Evolutionary conservation across 441 rosid species (phyloP).

Genomic region (Brassica balearica): DNA sequence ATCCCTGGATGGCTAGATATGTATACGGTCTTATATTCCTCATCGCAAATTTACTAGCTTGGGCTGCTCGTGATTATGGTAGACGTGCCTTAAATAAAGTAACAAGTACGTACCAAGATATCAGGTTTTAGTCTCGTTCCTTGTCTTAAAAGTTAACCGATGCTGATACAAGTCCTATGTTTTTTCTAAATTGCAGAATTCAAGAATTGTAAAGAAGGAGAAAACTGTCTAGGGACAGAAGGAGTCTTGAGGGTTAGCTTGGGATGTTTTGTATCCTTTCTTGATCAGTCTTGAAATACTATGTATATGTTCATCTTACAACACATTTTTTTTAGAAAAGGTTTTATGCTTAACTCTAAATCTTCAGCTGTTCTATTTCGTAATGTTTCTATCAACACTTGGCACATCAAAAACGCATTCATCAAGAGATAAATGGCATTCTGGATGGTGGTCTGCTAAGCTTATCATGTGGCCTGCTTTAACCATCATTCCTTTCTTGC

Average conservation of each 20-base stretch:
- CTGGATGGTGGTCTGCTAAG: slow-evolving; percentile 95
- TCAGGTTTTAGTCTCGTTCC: slow-evolving; percentile 19
- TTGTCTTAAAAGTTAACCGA: slow-evolving; percentile 28
- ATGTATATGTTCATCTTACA: slow-evolving; percentile 11
- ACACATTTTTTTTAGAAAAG: not conserved
- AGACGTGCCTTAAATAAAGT: slow-evolving; percentile 61
- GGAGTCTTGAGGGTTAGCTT: slow-evolving; percentile 96
- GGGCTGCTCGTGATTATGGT: slow-evolving; percentile 92
- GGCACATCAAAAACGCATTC: slow-evolving; percentile 67
- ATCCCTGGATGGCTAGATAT: slow-evolving; percentile 98
- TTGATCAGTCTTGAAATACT: slow-evolving; percentile 25
- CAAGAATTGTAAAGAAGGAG: slow-evolving; percentile 70
- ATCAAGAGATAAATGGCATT: slow-evolving; percentile 86
- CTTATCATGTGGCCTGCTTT: slow-evolving; percentile 66
- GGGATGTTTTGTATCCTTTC: slow-evolving; percentile 96
- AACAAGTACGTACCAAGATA: slow-evolving; percentile 60
- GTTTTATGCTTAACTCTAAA: slow-evolving; percentile 50
- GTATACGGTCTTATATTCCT: slow-evolving; percentile 84
- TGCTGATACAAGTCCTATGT: slow-evolving; percentile 21
- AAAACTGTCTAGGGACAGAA: slow-evolving; percentile 83
- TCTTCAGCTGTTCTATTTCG: slow-evolving; percentile 65
- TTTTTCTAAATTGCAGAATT: slow-evolving; percentile 57
- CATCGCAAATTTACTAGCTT: slow-evolving; percentile 78
- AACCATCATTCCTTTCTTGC: slow-evolving; percentile 66
- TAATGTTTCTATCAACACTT: slow-evolving; percentile 81